A percentile compares a stretch with the other conserved stretches of the same genome.
These are phyloP conservation scores for Colletotrichum euphorbiae DNA, from an alignment of 2,329 filamentous ascomycete species.

Conservation along the genomic window DNA sequence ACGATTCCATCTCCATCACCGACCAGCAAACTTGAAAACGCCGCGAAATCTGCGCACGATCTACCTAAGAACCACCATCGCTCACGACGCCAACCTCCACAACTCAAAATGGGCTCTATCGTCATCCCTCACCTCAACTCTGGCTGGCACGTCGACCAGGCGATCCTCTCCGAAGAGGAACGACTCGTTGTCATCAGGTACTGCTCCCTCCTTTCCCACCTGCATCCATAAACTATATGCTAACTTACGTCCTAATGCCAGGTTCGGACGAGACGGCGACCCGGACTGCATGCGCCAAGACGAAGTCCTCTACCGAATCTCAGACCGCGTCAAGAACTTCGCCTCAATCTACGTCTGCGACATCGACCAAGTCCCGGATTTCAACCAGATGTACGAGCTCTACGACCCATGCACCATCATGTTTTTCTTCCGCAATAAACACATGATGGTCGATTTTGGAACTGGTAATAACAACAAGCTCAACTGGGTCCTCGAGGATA, in stretches of 20 bases:
- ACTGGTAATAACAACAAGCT: constrained; percentile 97
- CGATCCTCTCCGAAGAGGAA: constrained; percentile 77
- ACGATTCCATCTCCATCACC: not conserved
- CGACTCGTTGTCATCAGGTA: constrained; percentile 79
- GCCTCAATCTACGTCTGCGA: constrained; percentile 95
- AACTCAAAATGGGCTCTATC: constrained; percentile 75
- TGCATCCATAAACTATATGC: no score
- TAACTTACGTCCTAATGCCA: no score
- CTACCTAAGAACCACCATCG: not conserved
- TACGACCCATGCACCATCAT: constrained; percentile 96
- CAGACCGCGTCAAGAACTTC: constrained; percentile 93
- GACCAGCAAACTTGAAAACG: not conserved
- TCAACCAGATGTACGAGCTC: constrained; percentile 81
- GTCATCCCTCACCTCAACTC: constrained; percentile 91
- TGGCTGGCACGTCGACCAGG: constrained; percentile 84
- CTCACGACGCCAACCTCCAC: not conserved
- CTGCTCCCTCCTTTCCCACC: no score
- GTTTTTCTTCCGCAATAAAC: constrained; percentile 98
- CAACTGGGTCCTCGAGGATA: constrained; percentile 91
- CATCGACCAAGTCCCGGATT: constrained; percentile 89
- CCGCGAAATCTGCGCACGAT: not conserved
- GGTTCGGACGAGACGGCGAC: constrained; percentile 87
- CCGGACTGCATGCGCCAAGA: constrained; percentile 82
- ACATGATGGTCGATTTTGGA: constrained; percentile 98
- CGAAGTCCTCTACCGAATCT: constrained; percentile 94